phyloP scores from a whole-genome alignment of 148 eudicot species.

The Gaultheria prostrata region DNA sequence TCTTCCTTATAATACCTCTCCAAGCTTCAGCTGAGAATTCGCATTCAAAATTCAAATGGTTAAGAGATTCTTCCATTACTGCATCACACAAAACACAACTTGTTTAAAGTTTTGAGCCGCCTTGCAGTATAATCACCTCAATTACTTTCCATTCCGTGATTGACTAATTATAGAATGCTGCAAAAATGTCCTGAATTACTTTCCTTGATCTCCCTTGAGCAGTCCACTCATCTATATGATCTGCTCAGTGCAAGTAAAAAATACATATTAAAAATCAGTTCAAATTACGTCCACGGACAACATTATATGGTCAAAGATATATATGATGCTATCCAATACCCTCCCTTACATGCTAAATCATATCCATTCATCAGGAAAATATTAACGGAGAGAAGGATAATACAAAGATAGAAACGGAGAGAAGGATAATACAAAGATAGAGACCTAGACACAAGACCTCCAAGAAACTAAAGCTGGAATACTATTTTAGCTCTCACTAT shows the following conservation, averaged over 20 bases:
- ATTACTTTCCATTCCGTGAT: too few species aligned
- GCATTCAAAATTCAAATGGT: too few species aligned
- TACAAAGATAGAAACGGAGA: too few species aligned
- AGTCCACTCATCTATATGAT: slow-evolving; percentile 79
- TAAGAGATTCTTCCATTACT: too few species aligned
- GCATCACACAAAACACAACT: too few species aligned
- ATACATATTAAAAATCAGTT: neutral
- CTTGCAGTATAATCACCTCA: neutral
- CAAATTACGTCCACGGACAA: neutral
- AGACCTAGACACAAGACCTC: neutral
- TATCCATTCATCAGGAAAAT: neutral
- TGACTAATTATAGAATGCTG: neutral
- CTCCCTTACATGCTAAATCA: neutral
- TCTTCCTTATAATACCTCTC: too few species aligned
- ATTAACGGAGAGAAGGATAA: too few species aligned
- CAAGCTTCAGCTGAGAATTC: too few species aligned
- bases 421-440: neutral
- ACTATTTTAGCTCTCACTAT: neutral
- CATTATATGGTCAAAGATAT: neutral
- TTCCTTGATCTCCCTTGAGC: slow-evolving; percentile 52
- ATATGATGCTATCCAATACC: neutral
- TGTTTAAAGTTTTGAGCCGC: slow-evolving; percentile 9
- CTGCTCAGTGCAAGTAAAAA: slow-evolving; percentile 35
- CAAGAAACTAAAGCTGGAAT: neutral
- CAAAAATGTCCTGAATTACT: slow-evolving; percentile 14